Conservation (phyloP, 345 rosid genomes). For the Anacardium occidentale region DNA sequence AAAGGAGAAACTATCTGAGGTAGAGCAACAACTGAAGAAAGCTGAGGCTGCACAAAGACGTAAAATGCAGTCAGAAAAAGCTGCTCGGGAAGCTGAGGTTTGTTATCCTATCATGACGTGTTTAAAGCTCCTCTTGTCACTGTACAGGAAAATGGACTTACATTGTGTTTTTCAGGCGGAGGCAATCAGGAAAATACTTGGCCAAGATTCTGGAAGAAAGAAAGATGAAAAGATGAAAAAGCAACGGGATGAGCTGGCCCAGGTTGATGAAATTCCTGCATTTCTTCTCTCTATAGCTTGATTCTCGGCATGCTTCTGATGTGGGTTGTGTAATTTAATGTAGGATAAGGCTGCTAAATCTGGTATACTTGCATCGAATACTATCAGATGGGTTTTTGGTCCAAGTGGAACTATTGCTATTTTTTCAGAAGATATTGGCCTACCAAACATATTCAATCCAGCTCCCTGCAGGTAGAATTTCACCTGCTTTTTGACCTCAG, state of each 20-base stretch:
- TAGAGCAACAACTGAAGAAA: conserved; percentile 71
- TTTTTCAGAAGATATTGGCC: conserved; percentile 68
- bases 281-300: neutral
- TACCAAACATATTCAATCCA: conserved; percentile 60
- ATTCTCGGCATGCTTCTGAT: conserved; percentile 10
- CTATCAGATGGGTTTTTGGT: conserved; percentile 59
- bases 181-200: conserved; percentile 75
- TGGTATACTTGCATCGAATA: conserved; percentile 46
- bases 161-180: conserved; percentile 52
- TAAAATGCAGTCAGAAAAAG: conserved; percentile 69
- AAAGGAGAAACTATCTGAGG: conserved; percentile 69
- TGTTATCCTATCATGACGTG: conserved; percentile 7
- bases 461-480: conserved; percentile 44
- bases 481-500: neutral
- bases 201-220: conserved; percentile 75
- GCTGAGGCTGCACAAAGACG: conserved; percentile 74
- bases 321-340: conserved; percentile 9
- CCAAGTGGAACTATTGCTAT: conserved; percentile 58
- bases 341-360: conserved; percentile 57
- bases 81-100: conserved; percentile 79
- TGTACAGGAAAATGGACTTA: conserved; percentile 10
- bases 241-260: conserved; percentile 60
- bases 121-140: neutral
- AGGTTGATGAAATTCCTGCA: conserved; percentile 33
- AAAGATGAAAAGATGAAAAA: conserved; percentile 62